phyloP scores from a whole-genome alignment of 345 rosid species.

The Orychophragmus violaceus region DNA sequence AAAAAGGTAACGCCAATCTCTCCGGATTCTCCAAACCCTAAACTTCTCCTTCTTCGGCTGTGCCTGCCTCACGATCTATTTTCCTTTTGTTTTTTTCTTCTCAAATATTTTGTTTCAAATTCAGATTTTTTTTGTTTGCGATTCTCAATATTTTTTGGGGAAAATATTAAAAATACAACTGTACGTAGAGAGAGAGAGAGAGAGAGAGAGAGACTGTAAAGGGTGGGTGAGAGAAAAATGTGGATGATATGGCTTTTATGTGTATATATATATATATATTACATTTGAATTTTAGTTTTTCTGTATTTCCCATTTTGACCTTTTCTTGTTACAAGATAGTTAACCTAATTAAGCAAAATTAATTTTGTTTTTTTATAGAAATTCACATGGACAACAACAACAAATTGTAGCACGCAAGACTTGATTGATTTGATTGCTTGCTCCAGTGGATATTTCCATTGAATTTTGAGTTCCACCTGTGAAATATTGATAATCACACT shows the following conservation, averaged over 20 bases:
- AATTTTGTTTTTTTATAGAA: not conserved
- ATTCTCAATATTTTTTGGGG: slow-evolving; percentile 1
- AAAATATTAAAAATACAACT: not conserved
- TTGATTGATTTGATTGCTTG: not conserved
- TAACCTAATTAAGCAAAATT: slow-evolving; percentile 25
- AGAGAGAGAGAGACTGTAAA: not conserved
- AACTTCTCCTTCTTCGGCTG: slow-evolving; percentile 15
- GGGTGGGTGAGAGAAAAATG: slow-evolving; percentile 25
- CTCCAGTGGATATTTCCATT: slow-evolving; percentile 10
- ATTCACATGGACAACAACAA: not conserved
- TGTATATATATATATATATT: not conserved
- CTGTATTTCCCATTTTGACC: not conserved
- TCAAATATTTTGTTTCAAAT: not conserved
- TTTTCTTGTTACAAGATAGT: slow-evolving; percentile 31
- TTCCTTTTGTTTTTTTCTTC: not conserved
- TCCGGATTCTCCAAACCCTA: slow-evolving; percentile 20
- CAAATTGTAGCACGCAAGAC: slow-evolving; percentile 12
- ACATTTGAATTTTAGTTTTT: not conserved
- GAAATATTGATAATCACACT: not conserved
- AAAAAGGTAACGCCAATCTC: not conserved
- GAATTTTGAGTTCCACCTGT: not conserved
- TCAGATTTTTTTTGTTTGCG: not conserved
- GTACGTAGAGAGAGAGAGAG: not conserved
- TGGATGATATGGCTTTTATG: slow-evolving; percentile 10
- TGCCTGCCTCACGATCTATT: slow-evolving; percentile 27